phyloP scores from a whole-genome alignment of 306 rosid genomes.

The Luffa acutangula region DNA sequence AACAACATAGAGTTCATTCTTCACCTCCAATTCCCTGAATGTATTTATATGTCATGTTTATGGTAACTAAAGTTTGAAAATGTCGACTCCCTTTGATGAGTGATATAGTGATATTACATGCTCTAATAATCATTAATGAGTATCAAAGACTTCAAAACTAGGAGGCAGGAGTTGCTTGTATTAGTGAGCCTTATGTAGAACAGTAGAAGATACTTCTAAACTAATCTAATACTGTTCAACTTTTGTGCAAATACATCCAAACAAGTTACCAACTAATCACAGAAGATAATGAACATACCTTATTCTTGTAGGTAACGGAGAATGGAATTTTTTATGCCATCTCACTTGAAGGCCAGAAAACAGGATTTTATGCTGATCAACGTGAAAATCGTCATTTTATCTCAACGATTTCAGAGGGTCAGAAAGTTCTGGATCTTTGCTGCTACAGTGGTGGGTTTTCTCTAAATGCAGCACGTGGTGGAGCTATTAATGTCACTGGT shows the following conservation, averaged over 20 bases:
- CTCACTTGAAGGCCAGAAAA: slow-evolving; percentile 88
- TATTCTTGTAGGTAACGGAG: slow-evolving; percentile 49
- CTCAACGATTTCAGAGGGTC: slow-evolving; percentile 58
- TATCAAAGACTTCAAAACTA: background rate
- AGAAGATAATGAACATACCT: slow-evolving; percentile 8
- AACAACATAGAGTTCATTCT: background rate
- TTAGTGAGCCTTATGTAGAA: background rate
- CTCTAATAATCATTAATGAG: background rate
- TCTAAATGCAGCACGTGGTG: slow-evolving; percentile 67
- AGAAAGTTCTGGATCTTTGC: slow-evolving; percentile 80
- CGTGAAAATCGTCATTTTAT: slow-evolving; percentile 76
- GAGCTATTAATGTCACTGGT: slow-evolving; percentile 81
- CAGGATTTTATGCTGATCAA: slow-evolving; percentile 95
- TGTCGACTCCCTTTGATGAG: background rate
- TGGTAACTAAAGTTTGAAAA: background rate
- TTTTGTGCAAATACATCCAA: background rate
- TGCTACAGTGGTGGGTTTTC: slow-evolving; percentile 96
- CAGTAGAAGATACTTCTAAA: background rate
- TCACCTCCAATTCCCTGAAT: background rate
- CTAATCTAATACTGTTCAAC: background rate
- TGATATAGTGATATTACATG: background rate
- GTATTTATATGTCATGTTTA: background rate
- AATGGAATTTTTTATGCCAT: slow-evolving; percentile 62
- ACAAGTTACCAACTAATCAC: background rate
- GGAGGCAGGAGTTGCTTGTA: background rate